phyloP scores from a whole-genome alignment of 1,284 basidiomycete species.

The Ceratorhiza oryzae-sativae region DNA sequence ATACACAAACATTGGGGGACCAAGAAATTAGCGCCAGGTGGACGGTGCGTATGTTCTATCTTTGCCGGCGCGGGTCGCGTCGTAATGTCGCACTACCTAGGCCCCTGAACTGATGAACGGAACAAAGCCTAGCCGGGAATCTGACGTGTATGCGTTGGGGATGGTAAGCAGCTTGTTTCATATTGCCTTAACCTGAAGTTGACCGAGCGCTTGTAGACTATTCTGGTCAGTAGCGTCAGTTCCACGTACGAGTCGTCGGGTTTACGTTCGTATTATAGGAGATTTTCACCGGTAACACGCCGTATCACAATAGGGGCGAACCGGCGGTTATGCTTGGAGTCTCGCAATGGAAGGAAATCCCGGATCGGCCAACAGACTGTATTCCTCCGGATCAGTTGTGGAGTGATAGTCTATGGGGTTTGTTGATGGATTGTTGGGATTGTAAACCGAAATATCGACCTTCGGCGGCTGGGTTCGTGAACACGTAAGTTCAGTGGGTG shows the following conservation, averaged over 20 bases:
- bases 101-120: constrained; percentile 12
- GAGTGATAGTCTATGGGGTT: background rate
- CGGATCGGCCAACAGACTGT: background rate
- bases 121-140: background rate
- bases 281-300: background rate
- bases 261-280: background rate
- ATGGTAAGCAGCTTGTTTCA: background rate
- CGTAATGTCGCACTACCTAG: background rate
- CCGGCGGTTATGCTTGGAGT: background rate
- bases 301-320: background rate
- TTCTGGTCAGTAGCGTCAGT: background rate
- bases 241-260: too few species aligned
- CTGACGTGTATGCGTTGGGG: constrained; percentile 18
- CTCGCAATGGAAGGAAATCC: background rate
- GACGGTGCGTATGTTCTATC: background rate
- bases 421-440: constrained; percentile 9
- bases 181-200: background rate
- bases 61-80: too few species aligned
- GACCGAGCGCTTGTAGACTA: background rate
- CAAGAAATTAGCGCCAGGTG: background rate
- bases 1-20: background rate
- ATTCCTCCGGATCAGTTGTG: background rate
- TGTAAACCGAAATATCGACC: background rate
- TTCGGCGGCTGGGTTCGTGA: background rate
- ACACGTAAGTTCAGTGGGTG: background rate